Percentiles rank a stretch among this genome's conserved stretches.
Evolutionary conservation across 805 yeast species (phyloP).

Genomic region (Lipomyces sp.): DNA sequence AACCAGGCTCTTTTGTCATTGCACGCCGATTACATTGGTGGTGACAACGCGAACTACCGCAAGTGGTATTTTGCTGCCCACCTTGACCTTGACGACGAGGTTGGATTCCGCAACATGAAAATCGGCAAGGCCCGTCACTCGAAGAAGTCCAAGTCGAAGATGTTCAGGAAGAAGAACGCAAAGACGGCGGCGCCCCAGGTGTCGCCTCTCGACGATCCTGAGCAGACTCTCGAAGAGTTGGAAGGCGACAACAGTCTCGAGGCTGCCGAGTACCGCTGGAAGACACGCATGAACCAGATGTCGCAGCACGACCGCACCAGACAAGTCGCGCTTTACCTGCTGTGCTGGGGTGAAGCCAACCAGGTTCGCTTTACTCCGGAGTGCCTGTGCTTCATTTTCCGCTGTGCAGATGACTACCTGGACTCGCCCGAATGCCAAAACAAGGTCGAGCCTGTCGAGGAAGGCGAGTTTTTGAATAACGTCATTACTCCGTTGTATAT

Average conservation of each 20-base stretch:
- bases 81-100: constrained; percentile 67
- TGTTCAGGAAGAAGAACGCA: constrained; percentile 44
- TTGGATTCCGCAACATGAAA: constrained; percentile 57
- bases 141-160: constrained; percentile 42
- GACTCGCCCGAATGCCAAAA: constrained; percentile 87
- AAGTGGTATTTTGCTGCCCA: constrained; percentile 93
- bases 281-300: constrained; percentile 53
- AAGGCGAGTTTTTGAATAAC: constrained; percentile 82
- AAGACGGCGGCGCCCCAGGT: constrained; percentile 39
- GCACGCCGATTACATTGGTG: constrained; percentile 91
- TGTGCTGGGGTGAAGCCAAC: constrained; percentile 77
- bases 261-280: constrained; percentile 84
- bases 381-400: constrained; percentile 87
- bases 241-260: constrained; percentile 65
- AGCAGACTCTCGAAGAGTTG: constrained; percentile 60
- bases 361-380: constrained; percentile 90
- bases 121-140: constrained; percentile 53
- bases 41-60: constrained; percentile 77
- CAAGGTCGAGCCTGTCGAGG: constrained; percentile 46
- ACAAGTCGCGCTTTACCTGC: constrained; percentile 60
- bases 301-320: constrained; percentile 57
- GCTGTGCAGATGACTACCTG: constrained; percentile 89
- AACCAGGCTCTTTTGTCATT: constrained; percentile 65
- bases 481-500: constrained; percentile 84
- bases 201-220: constrained; percentile 50